Conservation (phyloP, 345 rosid species). For the Corchorus capsularis region DNA sequence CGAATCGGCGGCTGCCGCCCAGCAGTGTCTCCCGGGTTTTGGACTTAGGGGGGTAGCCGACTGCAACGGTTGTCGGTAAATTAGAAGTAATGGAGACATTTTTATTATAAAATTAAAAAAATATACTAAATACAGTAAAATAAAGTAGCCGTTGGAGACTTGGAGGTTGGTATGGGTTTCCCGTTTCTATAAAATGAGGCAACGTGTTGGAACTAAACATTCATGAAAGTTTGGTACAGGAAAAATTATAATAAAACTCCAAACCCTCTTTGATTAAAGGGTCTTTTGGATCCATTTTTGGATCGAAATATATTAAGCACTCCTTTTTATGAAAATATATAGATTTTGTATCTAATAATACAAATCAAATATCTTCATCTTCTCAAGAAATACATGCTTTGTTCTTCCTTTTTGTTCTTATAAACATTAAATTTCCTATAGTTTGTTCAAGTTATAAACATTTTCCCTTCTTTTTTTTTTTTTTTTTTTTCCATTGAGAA, state of each 20-base stretch:
- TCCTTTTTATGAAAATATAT: background rate
- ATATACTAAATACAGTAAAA: background rate
- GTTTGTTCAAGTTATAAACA: background rate
- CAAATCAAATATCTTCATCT: background rate
- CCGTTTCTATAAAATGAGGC: constrained; percentile 46
- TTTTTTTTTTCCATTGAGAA: background rate
- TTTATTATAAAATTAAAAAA: constrained; percentile 13
- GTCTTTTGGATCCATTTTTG: constrained; percentile 12
- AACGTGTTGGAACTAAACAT: background rate
- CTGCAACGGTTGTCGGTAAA: constrained; percentile 57
- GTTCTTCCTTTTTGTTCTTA: background rate
- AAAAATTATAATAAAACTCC: background rate
- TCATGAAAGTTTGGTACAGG: constrained; percentile 7
- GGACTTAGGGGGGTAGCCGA: constrained; percentile 35
- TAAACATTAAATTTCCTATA: background rate
- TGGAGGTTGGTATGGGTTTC: background rate
- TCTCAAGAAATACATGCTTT: background rate
- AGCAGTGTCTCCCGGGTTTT: constrained; percentile 41
- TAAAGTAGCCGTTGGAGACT: constrained; percentile 49
- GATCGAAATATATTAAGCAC: background rate
- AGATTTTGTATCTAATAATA: background rate
- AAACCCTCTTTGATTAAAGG: background rate
- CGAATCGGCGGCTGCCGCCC: constrained; percentile 81
- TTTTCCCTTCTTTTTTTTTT: background rate
- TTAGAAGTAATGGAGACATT: constrained; percentile 30